Evolutionary conservation across 1,139 yeast species (phyloP), one percentile per base, ranked within the genome.

Genomic region (Candida albicans): DNA sequence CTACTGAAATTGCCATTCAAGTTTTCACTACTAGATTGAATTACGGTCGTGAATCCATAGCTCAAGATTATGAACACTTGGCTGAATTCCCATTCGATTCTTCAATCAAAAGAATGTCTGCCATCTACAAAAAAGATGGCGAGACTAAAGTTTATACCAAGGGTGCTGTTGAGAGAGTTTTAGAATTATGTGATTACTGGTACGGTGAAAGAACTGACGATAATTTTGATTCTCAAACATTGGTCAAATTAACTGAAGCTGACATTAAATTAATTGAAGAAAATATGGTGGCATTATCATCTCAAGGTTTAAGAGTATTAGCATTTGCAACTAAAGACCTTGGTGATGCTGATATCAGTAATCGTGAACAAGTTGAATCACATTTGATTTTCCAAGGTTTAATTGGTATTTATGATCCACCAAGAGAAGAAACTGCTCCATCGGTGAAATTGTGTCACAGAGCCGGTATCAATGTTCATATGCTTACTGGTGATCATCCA

Each of bases 401-500:
- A 32, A 81, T 85, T 52, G 95, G 95, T 49, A 85, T 87, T 50
- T 86, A 87, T 60, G 95, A 87, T 61, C 95, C 95, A 22, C 95
- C 95, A 44, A 75, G 95, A 55, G 71, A 73, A 8, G 93, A 86
- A 67, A 79, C 90, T 14, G 81, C 84, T 12, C 75, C 69, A 9
- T 81, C 89, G 3, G 95, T 87, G 32, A 75, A 75, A 52, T 64
- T 69, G 52, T 86, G 93, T 59, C 91, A 85, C 57, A 68, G 63
- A 39, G 95, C 95, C 15, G 95, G 95, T 44, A 83, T 87, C 53
- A 82, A 82, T 54, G 95, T 87, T 38, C 90, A 83, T 55, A 87
- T 87, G 95, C 78, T 87, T 42, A 87, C 95, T 24, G 95, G 95
- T 52, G 95, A 87, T 58, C 93, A 85, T 57, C 88, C 88, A 3